A percentile compares a stretch with the other conserved stretches of the same genome.
phyloP scores from a whole-genome alignment of 208 protist genomes.

The Leishmania guyanensis region DNA sequence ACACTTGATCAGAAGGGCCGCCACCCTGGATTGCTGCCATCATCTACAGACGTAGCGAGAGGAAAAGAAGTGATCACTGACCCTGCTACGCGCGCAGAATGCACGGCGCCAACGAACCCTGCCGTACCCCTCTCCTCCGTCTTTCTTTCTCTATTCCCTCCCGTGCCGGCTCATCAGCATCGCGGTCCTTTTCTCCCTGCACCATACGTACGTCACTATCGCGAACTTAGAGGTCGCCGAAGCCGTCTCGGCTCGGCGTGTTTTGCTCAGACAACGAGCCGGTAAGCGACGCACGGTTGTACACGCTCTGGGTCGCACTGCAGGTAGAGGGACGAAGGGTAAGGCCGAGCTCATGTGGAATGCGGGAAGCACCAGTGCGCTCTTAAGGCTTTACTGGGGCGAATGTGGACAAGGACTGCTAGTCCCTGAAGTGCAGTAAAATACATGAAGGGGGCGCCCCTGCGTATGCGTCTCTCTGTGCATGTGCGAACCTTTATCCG shows the following conservation, averaged over 20 bases:
- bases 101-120: background rate
- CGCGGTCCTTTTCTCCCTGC: background rate
- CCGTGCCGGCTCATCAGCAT: background rate
- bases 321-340: background rate
- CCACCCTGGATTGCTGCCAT: background rate
- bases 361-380: background rate
- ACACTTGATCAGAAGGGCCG: background rate
- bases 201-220: background rate
- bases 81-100: background rate
- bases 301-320: background rate
- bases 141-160: background rate
- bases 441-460: background rate
- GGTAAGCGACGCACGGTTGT: background rate
- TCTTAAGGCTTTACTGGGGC: background rate
- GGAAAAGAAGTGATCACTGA: background rate
- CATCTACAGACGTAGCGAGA: background rate
- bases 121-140: background rate
- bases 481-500: background rate
- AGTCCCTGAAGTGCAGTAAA: background rate
- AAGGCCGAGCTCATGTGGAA: background rate
- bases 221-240: background rate
- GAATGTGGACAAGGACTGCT: background rate
- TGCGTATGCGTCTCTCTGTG: background rate
- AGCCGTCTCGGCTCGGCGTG: background rate
- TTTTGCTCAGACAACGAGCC: background rate